Percentiles rank a stretch among this genome's conserved stretches.
These are phyloP conservation scores for Apium graveolens DNA, from an alignment of 129 eudicot species.

Conservation along the genomic window DNA sequence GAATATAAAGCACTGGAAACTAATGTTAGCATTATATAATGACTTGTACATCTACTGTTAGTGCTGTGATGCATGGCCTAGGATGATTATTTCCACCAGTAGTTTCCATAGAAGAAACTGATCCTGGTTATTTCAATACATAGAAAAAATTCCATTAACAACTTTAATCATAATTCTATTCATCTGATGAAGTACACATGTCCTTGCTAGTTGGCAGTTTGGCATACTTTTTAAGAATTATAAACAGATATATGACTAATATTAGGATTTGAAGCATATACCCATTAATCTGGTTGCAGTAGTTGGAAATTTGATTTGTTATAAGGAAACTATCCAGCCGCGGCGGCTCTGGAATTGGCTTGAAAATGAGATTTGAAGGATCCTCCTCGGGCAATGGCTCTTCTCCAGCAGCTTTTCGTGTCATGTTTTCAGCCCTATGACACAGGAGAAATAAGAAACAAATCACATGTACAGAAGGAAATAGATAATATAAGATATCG, in stretches of 20 bases:
- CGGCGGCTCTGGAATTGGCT: constrained; percentile 91
- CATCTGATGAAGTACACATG: background rate
- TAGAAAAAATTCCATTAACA: background rate
- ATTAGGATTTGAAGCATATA: constrained; percentile 15
- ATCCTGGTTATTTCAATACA: background rate
- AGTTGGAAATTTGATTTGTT: constrained; percentile 87
- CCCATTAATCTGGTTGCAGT: constrained; percentile 98
- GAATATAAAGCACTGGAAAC: background rate
- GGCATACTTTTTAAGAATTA: background rate
- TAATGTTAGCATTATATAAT: background rate
- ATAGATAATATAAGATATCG: background rate
- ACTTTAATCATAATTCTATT: background rate
- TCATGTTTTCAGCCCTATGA: constrained; percentile 78
- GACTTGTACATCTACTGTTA: background rate
- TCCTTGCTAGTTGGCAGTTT: background rate
- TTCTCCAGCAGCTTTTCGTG: constrained; percentile 94
- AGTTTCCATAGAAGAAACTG: background rate
- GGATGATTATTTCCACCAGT: background rate
- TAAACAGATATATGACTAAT: constrained; percentile 1
- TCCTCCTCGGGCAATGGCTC: constrained; percentile 98
- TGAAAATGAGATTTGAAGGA: constrained; percentile 75
- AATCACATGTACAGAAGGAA: background rate
- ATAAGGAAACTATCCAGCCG: constrained; percentile 85
- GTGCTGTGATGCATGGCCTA: background rate
- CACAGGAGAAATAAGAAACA: background rate